Base-by-base conservation (phyloP, 2,329 filamentous ascomycete species). In the Aspergillus ruber region DNA sequence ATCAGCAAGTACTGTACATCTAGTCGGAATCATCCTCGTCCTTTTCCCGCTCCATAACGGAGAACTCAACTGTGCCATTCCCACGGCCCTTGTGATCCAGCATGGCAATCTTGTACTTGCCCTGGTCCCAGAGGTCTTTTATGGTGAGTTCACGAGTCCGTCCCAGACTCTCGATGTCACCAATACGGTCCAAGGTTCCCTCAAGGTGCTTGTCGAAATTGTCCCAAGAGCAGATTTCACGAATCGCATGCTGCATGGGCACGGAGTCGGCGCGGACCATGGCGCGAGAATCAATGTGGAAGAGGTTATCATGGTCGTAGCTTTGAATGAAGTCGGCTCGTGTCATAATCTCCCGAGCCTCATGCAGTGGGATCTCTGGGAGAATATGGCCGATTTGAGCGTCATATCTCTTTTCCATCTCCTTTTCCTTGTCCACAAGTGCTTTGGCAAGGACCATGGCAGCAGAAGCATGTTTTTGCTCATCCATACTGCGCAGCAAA, bases 131-230 rank as follows among this genome's bases (percentile, higher is more conserved):
- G 35, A 97, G 75, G 67, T 97, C 93, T 73, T 98, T 98, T 55
- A 95, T 87, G 1, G 95, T 94, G 45, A 98, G 67, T 70, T 98
- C 93, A 52, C 91, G 83, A n/a, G 93, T 98, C 53, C 93, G 78
- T 32, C 90, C 91, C 52, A 98, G 76, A 60, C 85, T 90, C 74
- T 98, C 93, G 63, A 98, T 98, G 54, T 86, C 90, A n/a, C 78
- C 72, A 56, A 98, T 98, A 18, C 93, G 80, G 49, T 91, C 80
- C 20, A 95, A 73, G 0, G 93, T 97, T 3, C 79, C 83, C 51
- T 95, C 83, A 13, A 98, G 73, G 64, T 90, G 85, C 54, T 90
- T 75, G 20, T 89, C 83, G 66, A 98, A 98, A 5, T 87, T 87
- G 3, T 82, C 78, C 57, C 85, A 70, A 3, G 74, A 67, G 63